Base-by-base conservation (phyloP, 1,284 basidiomycete species). In the Fistulinella cinereoalba region DNA sequence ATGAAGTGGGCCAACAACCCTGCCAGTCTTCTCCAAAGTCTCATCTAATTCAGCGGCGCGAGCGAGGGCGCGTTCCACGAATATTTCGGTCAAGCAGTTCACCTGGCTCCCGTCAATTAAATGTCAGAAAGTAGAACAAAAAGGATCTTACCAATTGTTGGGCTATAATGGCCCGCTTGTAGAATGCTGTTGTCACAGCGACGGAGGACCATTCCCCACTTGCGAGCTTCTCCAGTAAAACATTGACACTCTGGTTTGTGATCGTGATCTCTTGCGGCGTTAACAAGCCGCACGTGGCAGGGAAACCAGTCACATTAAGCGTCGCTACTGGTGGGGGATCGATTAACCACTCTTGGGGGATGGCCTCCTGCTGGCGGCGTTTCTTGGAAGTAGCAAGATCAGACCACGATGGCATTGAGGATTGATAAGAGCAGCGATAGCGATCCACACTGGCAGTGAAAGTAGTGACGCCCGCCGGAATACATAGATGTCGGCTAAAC, bases 151-250 rank as follows among this genome's bases (percentile, higher is more conserved):
- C 90, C 12, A 90, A 66, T 61, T 92, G 91, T 49, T 92, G 90
- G 0, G 91, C 89, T 41, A 92, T 68, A 40, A 88, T 74, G 0
- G 90, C 86, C 18, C 89, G 74, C 69, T 92, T 92, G 62, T 80
- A 81, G 64, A 86, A 92, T 0, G 89, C 85, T 4, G 75, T 82
- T 1, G 83, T 81, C 27, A 89, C 86, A 43, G 82, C 77, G 2
- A 83, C 71, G 9, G 84, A 75, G 2, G 81, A 75, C 50, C 73
- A 56, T 12, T 39, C 24, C 44, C 65, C 74, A 40, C 62, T 47
- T 53, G 80, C 65, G 2, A 89, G 65, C 18, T 61, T 57, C 40
- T 41, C 36, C 10, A 47, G 55, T 43, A 61, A 49, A 13, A 49
- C 47, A 27, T 47, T 47, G 21, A 61, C 61, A 44, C 80, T 68